Base-by-base conservation (phyloP, 768 basidiomycete genomes). In the Tulasnella sp. region DNA sequence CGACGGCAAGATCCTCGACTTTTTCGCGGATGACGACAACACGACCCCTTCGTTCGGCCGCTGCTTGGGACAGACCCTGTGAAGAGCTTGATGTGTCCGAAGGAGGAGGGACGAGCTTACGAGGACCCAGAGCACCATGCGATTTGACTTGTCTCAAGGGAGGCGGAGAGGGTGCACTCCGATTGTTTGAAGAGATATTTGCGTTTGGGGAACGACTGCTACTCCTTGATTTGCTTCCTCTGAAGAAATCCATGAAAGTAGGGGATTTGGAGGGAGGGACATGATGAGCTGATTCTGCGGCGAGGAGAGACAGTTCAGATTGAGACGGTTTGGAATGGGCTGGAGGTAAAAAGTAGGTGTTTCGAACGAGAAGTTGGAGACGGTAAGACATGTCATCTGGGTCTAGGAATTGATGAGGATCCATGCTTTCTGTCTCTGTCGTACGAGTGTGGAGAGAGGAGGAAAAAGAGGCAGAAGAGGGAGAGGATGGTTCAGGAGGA, bases 281-380 rank as follows among this genome's bases (percentile, higher is more conserved):
- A 19, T 24, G 22, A 15, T 40, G 37, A 3, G 20, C 49, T 1
- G 49, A 39, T 16, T 32, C 51, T 13, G 43, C 42, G 19, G 51
- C 42, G 10, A 45, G 43, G 10, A 8, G 16, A 10, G 25, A 42
- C 32, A 45, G 53, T 31, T 50, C 45, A 15, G 12, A 52, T 31
- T 28, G 59, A 8, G 58, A 44, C 32, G 87, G 87, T 60, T 90
- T 90, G 35, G 78, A 73, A 60, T 90, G 87, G 0, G 87, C 86
- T 8, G 87, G 88, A 3, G 87, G 87, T 32, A 90, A 77, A 61
- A 85, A 90, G 62, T 90, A 90, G 60, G 73, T 88, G 65, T 90
- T 90, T 63, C 81, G 83, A 48, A 90, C 81, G 34, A 90, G 75
- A 47, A 90, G 73, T 34, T 79, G 81, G 16, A 90, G 75, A 20